phyloP scores from a whole-genome alignment of 1,284 basidiomycete genomes.

The Leccinum pseudoinsigne region DNA sequence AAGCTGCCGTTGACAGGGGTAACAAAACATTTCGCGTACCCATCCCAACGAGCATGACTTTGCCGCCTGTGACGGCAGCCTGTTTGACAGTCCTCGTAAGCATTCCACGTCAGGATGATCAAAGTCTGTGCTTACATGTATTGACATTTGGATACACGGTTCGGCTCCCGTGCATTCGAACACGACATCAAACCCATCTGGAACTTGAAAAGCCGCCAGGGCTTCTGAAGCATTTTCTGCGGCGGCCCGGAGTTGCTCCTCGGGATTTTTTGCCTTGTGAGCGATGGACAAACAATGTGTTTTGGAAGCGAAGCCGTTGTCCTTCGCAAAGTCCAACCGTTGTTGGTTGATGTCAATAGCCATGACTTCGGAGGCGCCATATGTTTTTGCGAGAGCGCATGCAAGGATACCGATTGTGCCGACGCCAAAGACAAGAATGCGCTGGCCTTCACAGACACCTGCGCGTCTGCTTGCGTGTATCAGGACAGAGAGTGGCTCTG shows the following conservation, averaged over 20 bases:
- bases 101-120: slow-evolving; percentile 9
- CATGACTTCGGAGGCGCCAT: slow-evolving; percentile 70
- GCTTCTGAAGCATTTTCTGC: slow-evolving; percentile 58
- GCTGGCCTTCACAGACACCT: slow-evolving; percentile 55
- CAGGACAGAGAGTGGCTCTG: slow-evolving; percentile 90
- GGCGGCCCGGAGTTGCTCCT: slow-evolving; percentile 67
- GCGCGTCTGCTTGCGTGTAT: slow-evolving; percentile 82
- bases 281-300: slow-evolving; percentile 64
- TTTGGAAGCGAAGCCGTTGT: slow-evolving; percentile 75
- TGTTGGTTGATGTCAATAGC: slow-evolving; percentile 85
- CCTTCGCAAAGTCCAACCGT: slow-evolving; percentile 75
- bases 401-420: slow-evolving; percentile 93
- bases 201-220: slow-evolving; percentile 57
- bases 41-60: slow-evolving; percentile 95
- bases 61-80: slow-evolving; percentile 83
- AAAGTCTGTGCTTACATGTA: slow-evolving; percentile 60
- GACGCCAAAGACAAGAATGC: slow-evolving; percentile 87
- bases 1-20: slow-evolving; percentile 81
- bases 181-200: slow-evolving; percentile 87
- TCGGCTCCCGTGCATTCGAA: slow-evolving; percentile 97
- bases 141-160: slow-evolving; percentile 84
- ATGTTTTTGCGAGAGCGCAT: slow-evolving; percentile 72
- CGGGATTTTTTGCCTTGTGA: slow-evolving; percentile 49
- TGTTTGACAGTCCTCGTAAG: slow-evolving; percentile 34
- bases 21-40: slow-evolving; percentile 81